Percentiles rank a stretch among this genome's conserved stretches.
Conservation (phyloP, 2,329 filamentous ascomycete species). For the Apiospora aurea region DNA sequence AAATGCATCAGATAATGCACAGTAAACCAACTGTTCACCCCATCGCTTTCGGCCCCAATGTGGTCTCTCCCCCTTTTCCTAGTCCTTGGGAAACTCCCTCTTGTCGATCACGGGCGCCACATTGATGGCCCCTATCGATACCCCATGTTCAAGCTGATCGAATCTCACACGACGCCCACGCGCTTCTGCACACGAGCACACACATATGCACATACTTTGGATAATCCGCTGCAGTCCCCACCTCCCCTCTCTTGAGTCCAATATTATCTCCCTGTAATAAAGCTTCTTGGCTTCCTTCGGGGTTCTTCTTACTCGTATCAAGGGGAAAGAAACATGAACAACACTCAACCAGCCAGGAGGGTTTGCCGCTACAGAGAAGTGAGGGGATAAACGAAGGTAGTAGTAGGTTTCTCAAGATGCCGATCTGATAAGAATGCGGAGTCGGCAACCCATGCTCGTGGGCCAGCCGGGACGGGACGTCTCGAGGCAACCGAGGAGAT, state of each 20-base stretch:
- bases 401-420: not conserved
- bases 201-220: conserved; percentile 61
- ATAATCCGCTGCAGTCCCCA: conserved; percentile 77
- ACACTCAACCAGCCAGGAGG: not conserved
- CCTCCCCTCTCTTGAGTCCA: conserved; percentile 46
- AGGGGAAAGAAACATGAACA: not conserved
- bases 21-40: not conserved
- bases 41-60: not conserved
- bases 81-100: conserved; percentile 62
- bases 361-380: not conserved
- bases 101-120: conserved; percentile 75
- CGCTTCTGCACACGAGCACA: no score
- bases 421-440: not conserved
- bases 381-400: not conserved
- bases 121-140: conserved; percentile 45
- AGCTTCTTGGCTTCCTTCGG: no score
- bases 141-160: not conserved
- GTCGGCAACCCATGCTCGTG: not conserved
- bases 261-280: not conserved
- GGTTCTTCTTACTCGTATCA: not conserved
- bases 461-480: no score
- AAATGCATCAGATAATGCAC: not conserved
- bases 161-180: no score
- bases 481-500: not conserved
- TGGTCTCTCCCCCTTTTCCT: not conserved